Conservation (phyloP, 352 stramenopile species). For the Pythium inflatum region DNA sequence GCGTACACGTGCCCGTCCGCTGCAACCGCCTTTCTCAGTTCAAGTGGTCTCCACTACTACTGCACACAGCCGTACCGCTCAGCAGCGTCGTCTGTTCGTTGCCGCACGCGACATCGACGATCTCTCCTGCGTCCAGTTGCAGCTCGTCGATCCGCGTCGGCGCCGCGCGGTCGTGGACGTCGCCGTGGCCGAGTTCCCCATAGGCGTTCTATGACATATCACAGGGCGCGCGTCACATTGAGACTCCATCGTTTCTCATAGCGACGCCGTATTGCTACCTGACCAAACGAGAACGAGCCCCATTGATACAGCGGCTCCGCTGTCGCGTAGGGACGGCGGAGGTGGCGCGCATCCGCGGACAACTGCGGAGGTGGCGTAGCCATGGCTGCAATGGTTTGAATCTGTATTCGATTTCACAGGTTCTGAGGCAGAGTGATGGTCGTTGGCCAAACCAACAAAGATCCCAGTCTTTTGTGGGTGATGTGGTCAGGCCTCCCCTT, state of each 20-base stretch:
- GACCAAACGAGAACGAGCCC: conserved; percentile 31
- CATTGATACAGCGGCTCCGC: conserved; percentile 14
- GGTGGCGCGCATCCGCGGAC: background rate
- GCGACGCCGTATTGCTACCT: too few relatives aligned
- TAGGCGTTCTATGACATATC: conserved; percentile 86
- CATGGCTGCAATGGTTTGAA: background rate
- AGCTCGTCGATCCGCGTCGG: conserved; percentile 48
- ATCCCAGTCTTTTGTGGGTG: background rate
- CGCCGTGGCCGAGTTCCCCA: conserved; percentile 89
- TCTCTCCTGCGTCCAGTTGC: conserved; percentile 38
- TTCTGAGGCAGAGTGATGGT: conserved; percentile 22
- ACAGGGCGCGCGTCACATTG: too few relatives aligned
- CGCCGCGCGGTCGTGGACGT: conserved; percentile 67
- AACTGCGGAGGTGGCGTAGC: background rate
- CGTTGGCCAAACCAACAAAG: conserved; percentile 9
- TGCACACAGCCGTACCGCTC: conserved; percentile 41
- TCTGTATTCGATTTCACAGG: conserved; percentile 15
- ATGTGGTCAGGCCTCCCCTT: background rate
- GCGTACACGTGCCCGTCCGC: conserved; percentile 80
- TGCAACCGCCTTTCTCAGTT: too few relatives aligned
- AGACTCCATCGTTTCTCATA: too few relatives aligned
- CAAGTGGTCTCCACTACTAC: too few relatives aligned
- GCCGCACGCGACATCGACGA: conserved; percentile 83
- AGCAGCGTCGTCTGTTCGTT: conserved; percentile 93
- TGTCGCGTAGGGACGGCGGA: too few relatives aligned